Percentiles rank a stretch among this genome's conserved stretches.
These are phyloP conservation scores for Colletotrichum endophyticum DNA, from an alignment of 2,329 filamentous ascomycete species.

Conservation along the genomic window DNA sequence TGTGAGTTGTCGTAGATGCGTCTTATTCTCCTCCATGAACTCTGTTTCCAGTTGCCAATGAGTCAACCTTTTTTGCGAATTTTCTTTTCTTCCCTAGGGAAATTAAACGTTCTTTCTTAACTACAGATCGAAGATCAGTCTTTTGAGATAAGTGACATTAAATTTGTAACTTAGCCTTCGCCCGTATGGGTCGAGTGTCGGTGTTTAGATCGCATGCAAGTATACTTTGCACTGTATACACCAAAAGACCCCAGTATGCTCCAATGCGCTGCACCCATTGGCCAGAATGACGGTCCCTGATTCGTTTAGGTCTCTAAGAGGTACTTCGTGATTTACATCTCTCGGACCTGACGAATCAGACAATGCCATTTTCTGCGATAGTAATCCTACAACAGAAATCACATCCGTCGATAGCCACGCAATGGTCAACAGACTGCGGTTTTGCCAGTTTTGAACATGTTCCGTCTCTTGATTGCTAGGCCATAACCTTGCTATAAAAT, in stretches of 20 bases:
- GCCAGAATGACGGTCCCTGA: neutral
- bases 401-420: neutral
- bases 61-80: too few relatives aligned
- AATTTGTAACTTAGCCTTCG: too few relatives aligned
- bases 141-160: too few relatives aligned
- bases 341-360: neutral
- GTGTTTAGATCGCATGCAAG: neutral
- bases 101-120: too few relatives aligned
- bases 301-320: neutral
- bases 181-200: too few relatives aligned
- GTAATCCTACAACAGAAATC: neutral
- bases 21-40: neutral
- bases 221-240: neutral
- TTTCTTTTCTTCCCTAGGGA: too few relatives aligned
- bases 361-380: neutral
- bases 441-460: neutral
- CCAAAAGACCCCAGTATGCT: fast-evolving
- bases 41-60: neutral
- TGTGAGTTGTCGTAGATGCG: neutral
- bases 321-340: neutral
- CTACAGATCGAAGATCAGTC: too few relatives aligned
- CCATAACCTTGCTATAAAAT: neutral
- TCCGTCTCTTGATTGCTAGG: fast-evolving
- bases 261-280: neutral
- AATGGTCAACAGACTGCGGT: neutral